Evolutionary conservation across 495 filamentous ascomycete species (phyloP), one percentile per base, ranked within the genome.

Genomic region (Cairneyella variabilis): DNA sequence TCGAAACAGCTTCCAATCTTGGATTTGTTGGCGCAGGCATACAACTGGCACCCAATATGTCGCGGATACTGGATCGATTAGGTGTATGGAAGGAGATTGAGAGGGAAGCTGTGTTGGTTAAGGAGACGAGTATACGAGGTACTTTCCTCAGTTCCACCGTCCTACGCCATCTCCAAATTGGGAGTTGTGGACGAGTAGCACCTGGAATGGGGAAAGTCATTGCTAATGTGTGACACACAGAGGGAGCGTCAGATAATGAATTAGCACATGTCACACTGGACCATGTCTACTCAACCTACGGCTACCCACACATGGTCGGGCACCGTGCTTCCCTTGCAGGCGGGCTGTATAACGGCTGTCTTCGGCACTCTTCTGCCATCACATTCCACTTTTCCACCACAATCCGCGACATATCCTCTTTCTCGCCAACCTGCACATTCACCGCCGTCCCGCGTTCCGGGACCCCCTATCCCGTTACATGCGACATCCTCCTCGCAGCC

Each of bases 21-120:
- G 88, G 88, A 26, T 91, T 91, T 27, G 85, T 91, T 11, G 89
- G 89, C 42, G 88, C 87, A 8, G 88, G 88, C 23, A 89, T 92
- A 59, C 87, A 92, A 66, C 74, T 92, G 36, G 85, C 88, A 3
- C 87, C 87, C 1, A 91, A 93, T 54, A 87, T 91, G 73, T 80
- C 81, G 20, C 83, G 85, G 0, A 83, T 93, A 16, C 70, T 91
- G 22, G 83, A 89, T 63, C 66, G 77, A 10, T 72, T 86, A 26
- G 87, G 84, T 40, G 80, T 82, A 39, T 88, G 85, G 83, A 72
- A 77, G 25, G 72, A 76, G 21, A 90, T 90, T 62, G 77, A 77
- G 51, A 71, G 68, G 12, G 85, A 89, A 56, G 78, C 83, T 20
- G 73, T 73, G 38, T 64, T 69, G 45, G 62, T 76, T 38, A 69